Percentiles rank a stretch among this genome's conserved stretches.
These are phyloP conservation scores for Cryphonectria nitschkei DNA, from an alignment of 2,329 filamentous ascomycete species.

Conservation along the genomic window DNA sequence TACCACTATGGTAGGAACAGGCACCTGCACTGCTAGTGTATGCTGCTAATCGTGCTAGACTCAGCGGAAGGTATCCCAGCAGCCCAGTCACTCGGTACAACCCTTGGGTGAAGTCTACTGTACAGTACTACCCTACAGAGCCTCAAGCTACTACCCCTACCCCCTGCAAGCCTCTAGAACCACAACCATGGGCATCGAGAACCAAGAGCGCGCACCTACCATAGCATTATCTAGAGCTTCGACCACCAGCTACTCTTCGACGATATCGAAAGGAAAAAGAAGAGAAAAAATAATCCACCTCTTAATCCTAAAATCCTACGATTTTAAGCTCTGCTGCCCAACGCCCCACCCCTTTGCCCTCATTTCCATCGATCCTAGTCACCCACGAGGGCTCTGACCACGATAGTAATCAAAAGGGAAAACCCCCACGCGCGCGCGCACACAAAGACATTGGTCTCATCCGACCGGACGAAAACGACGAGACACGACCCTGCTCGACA, in stretches of 20 bases:
- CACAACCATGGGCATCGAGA: not conserved
- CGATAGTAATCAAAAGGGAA: not conserved
- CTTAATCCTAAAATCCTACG: conserved; percentile 13
- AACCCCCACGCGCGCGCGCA: not conserved
- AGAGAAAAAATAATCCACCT: conserved; percentile 12
- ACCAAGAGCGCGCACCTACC: not conserved
- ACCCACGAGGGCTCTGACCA: not conserved
- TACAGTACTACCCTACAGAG: conserved; percentile 9
- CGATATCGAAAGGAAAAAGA: not conserved
- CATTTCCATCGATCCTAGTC: conserved; percentile 19
- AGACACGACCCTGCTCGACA: too few relatives aligned
- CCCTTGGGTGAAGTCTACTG: not conserved
- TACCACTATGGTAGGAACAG: too few relatives aligned
- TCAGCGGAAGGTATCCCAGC: not conserved
- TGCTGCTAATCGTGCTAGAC: too few relatives aligned
- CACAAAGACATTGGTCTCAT: not conserved
- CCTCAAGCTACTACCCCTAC: not conserved
- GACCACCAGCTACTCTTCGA: conserved; percentile 9
- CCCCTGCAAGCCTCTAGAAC: conserved; percentile 9
- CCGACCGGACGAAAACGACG: not conserved
- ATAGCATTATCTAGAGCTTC: conserved; percentile 5
- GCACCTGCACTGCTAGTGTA: too few relatives aligned
- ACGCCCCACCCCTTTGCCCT: conserved; percentile 26
- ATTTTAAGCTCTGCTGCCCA: conserved; percentile 27
- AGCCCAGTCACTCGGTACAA: not conserved